A percentile compares a stretch with the other conserved stretches of the same genome.
These are phyloP conservation scores for Thozetella sp. DNA, from an alignment of 495 filamentous ascomycete genomes.

Conservation along the genomic window DNA sequence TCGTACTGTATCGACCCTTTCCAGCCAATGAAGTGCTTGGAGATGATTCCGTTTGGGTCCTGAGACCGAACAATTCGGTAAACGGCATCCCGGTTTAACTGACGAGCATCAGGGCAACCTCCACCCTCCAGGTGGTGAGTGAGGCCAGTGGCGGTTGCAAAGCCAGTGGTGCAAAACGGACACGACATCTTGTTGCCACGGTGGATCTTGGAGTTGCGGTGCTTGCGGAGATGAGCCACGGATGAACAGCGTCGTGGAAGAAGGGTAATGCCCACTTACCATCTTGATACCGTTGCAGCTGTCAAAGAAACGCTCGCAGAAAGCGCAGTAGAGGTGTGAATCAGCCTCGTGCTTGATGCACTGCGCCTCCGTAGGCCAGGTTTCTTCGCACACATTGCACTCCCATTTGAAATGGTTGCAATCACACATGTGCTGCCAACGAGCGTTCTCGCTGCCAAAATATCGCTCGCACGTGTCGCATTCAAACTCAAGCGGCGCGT, in stretches of 20 bases:
- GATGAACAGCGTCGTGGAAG: neutral
- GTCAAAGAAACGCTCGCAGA: slow-evolving; percentile 23
- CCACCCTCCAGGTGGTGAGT: slow-evolving; percentile 30
- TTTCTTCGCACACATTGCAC: slow-evolving; percentile 18
- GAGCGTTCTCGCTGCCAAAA: neutral
- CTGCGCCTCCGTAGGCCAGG: neutral
- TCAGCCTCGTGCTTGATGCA: slow-evolving; percentile 17
- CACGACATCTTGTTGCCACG: slow-evolving; percentile 22
- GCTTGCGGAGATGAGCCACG: slow-evolving; percentile 10
- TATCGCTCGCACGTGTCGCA: neutral
- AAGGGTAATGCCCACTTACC: slow-evolving; percentile 11
- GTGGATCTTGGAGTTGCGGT: slow-evolving; percentile 27
- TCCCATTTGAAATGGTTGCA: slow-evolving; percentile 7
- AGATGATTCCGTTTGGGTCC: slow-evolving; percentile 28
- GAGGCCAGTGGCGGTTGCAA: slow-evolving; percentile 28
- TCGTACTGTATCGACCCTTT: slow-evolving; percentile 13
- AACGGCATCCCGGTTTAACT: slow-evolving; percentile 25
- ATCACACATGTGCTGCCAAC: neutral
- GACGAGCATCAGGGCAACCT: slow-evolving; percentile 13
- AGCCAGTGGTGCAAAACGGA: slow-evolving; percentile 27
- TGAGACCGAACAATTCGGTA: slow-evolving; percentile 26
- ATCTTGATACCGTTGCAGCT: slow-evolving; percentile 28
- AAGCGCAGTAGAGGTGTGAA: slow-evolving; percentile 21
- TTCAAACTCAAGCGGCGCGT: neutral
- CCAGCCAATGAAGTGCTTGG: slow-evolving; percentile 34